phyloP scores from a whole-genome alignment of 2,329 filamentous ascomycete genomes.

The Pseudogymnoascus sp. region DNA sequence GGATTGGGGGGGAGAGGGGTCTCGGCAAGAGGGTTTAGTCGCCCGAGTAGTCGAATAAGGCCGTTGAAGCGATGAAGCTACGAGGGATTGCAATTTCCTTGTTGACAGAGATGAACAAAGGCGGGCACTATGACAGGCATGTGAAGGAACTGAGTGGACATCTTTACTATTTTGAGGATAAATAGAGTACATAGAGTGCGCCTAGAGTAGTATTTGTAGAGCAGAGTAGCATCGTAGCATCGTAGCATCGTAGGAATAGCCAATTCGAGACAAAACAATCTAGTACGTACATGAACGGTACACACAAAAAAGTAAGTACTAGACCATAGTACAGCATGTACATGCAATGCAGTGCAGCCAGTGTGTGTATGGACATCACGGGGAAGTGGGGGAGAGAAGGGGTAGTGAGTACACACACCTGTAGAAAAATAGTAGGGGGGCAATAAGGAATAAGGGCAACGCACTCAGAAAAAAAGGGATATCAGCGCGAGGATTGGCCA shows the following conservation, averaged over 20 bases:
- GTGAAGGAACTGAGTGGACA: not conserved
- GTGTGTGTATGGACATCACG: not conserved
- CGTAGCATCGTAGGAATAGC: not conserved
- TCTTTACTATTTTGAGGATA: conserved; percentile 4
- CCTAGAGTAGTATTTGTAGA: not conserved
- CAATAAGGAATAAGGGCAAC: not conserved
- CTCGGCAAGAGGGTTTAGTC: not conserved
- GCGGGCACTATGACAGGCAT: not conserved
- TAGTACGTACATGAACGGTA: not conserved
- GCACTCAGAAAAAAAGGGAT: not conserved
- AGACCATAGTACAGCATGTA: not conserved
- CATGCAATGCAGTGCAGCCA: not conserved
- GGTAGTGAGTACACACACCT: no score
- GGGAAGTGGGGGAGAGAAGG: not conserved
- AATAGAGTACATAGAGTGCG: not conserved
- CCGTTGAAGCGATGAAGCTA: not conserved
- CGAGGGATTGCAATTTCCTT: not conserved
- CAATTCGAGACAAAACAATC: not conserved
- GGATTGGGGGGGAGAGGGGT: not conserved
- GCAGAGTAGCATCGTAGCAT: not conserved
- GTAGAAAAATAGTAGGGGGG: not conserved
- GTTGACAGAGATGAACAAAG: not conserved
- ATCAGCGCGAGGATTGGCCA: not conserved
- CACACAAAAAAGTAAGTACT: not conserved
- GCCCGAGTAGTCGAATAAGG: not conserved